Evolutionary conservation across 2,329 filamentous ascomycete genomes (phyloP), one percentile per base, ranked within the genome.

Genomic region (Eutypella sp.): DNA sequence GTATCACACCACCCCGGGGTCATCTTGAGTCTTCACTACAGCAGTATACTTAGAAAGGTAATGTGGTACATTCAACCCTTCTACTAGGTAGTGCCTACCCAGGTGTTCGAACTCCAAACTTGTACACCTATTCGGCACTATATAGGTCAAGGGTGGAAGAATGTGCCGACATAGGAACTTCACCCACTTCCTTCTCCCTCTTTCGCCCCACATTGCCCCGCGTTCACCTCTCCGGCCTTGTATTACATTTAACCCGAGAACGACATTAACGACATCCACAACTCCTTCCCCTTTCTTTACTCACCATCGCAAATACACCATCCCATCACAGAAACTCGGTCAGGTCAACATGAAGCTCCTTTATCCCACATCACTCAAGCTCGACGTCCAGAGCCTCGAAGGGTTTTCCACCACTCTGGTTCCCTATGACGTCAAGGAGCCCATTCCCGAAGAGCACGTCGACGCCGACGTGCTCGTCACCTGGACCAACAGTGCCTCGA

Each of bases 401-500:
- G 81, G 79, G 57, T 84, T 81, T 69, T 69, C 73, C 40, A 72
- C 78, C 39, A 62, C 70, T 2, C 71, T 84, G n/a, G 70, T 79
- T 55, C 60, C 77, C 15, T 85, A 85, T 68, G 75, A 84, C 56
- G 76, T 78, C 51, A 77, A 75, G 53, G 50, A 65, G 43, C 61
- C 69, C 16, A 77, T 85, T 51, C 79, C 81, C 10, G 72, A 77
- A 19, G 71, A 78, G 48, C 76, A 75, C 56, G 61, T 70, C 61
- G 81, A 85, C 59, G 81, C 81, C 58, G 73, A 79, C 20, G 66
- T 80, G 55, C 73, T 85, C 48, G 67, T 85, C 3, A 82, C 81
- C 5, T 84, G 81, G 81, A 63, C 69, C 61, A 85, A 85, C 70
- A 70, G 67, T 22, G 54, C 76, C 34, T 66, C 67, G 13, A 83